A percentile compares a stretch with the other conserved stretches of the same genome.
phyloP scores from a whole-genome alignment of 148 eudicot species.

The Chenopodium formosanum region DNA sequence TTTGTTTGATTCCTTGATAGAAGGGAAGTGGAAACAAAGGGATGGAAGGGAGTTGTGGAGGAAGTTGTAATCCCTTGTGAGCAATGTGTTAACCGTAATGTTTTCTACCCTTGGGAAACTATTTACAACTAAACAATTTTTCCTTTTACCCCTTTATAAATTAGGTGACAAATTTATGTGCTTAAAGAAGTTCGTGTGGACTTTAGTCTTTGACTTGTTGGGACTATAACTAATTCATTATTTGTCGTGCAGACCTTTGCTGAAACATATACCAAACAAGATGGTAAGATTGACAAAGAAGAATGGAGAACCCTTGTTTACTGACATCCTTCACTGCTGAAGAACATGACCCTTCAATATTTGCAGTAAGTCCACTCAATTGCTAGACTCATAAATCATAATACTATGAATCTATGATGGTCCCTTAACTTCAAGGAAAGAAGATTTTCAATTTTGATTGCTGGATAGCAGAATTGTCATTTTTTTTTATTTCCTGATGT shows the following conservation, averaged over 20 bases:
- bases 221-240: neutral
- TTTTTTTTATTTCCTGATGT: neutral
- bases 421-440: neutral
- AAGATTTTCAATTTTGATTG: neutral
- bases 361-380: constrained; percentile 59
- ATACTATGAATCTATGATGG: neutral
- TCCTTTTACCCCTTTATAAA: no score
- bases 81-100: no score
- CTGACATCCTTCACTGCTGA: constrained; percentile 81
- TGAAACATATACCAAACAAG: constrained; percentile 92
- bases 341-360: constrained; percentile 94
- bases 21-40: neutral
- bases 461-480: neutral
- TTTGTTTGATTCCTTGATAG: neutral
- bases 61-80: neutral
- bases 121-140: no score
- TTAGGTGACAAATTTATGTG: neutral
- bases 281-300: constrained; percentile 95
- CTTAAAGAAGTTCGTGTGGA: neutral
- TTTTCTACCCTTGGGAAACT: no score
- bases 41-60: neutral
- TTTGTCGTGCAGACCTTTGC: constrained; percentile 68
- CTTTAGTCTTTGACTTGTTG: neutral
- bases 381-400: neutral
- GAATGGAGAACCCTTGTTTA: constrained; percentile 87